Evolutionary conservation across 2,329 filamentous ascomycete genomes (phyloP), one percentile per base, ranked within the genome.

Genomic region (Nannizziopsis arthrosporioides): DNA sequence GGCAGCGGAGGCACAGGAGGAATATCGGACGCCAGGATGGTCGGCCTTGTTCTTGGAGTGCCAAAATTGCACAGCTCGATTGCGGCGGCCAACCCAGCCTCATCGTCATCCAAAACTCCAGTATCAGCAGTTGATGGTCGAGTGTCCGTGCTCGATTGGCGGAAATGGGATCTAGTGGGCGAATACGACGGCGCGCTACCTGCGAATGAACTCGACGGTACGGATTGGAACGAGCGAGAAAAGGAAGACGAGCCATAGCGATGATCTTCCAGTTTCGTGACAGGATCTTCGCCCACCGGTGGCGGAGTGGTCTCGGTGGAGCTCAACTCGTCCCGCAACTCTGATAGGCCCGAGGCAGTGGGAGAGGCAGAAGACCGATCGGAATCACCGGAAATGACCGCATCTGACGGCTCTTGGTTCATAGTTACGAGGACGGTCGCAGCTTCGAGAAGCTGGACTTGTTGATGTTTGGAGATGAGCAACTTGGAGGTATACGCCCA

Each of bases 401-500:
- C 78, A 15, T 80, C 78, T 40, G 81, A 76, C 3, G 79, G 74
- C 53, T 83, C 75, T 49, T 70, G 64, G 61, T 80, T 95, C 89
- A 98, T 96, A 61, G 81, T 82, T 51, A 96, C 83, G 55, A 98
- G 74, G 45, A 96, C 92, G n/a, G 88, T 94, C 35, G 92, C 92
- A 36, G 92, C 92, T 69, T 98, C 92, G 51, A 98, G 78, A 52
- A 98, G 77, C 68, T 98, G 92, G 46, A 98, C 92, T 73, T 98
- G 92, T 70, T 98, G 92, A 68, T 98, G 92, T 76, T 98, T 98
- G 59, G 90, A 96, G 60, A 98, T 96, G 64, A 96, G 81, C 63
- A 96, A 76, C 72, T 96, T 96, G 59, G 92, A 96, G 48, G 92
- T 98, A 65, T 84, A 83, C 45, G 89, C 85, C 92, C 92, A 98